Evolutionary conservation across 192 early-diverging fungal genomes (phyloP).

Genomic region (Helicostylum pulchrum): DNA sequence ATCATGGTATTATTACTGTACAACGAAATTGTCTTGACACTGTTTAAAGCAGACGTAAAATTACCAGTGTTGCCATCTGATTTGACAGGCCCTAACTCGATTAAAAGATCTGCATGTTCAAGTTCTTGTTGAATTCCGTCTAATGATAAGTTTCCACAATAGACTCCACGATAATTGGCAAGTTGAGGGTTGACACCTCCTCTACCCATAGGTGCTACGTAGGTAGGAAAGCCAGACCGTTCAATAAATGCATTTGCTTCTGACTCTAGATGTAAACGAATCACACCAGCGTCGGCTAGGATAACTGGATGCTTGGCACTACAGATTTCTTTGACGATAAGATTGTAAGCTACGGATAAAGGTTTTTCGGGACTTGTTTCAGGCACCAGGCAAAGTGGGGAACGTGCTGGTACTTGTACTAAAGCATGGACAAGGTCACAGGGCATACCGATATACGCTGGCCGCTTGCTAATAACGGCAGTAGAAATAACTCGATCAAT

Average conservation of each 20-base stretch:
- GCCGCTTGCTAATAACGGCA: too few relatives aligned
- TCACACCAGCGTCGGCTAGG: too few relatives aligned
- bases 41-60: conserved; percentile 35
- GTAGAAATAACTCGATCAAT: too few relatives aligned
- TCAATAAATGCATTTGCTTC: conserved; percentile 25
- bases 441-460: too few relatives aligned
- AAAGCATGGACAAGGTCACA: too few relatives aligned
- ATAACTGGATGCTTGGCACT: too few relatives aligned
- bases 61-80: conserved; percentile 46
- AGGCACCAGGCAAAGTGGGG: too few relatives aligned
- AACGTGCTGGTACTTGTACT: too few relatives aligned
- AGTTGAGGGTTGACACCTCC: conserved; percentile 10
- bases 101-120: conserved; percentile 32
- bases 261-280: conserved; percentile 16
- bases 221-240: conserved; percentile 36
- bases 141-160: conserved; percentile 35
- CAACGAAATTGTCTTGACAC: conserved; percentile 29
- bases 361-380: too few relatives aligned
- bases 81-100: conserved; percentile 40
- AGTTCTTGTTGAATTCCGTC: conserved; percentile 29
- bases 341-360: too few relatives aligned
- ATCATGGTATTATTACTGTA: conserved; percentile 32
- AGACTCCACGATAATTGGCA: conserved; percentile 17
- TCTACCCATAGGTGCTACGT: conserved; percentile 45
- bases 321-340: too few relatives aligned